These are phyloP conservation scores for Polygonum maritimum DNA, from an alignment of 148 eudicot species.

Conservation along the genomic window DNA sequence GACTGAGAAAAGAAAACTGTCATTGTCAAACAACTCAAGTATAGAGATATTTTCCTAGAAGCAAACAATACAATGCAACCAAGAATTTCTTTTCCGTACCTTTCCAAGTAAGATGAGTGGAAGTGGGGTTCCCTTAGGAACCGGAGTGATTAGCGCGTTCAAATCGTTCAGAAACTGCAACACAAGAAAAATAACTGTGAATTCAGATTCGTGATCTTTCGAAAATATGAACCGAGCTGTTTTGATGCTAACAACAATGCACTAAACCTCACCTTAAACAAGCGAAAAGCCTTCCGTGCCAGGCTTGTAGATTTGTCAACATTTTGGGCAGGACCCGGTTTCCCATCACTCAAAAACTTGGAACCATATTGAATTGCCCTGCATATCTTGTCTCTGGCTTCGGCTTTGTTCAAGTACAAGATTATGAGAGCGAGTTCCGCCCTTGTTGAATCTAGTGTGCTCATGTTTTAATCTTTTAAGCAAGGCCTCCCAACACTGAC, in stretches of 20 bases:
- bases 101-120: conserved; percentile 77
- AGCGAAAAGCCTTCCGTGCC: conserved; percentile 95
- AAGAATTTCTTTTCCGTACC: conserved; percentile 29
- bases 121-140: conserved; percentile 80
- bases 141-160: conserved; percentile 84
- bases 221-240: background rate
- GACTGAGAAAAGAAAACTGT: conserved; percentile 41
- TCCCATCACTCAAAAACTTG: conserved; percentile 79
- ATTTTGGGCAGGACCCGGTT: conserved; percentile 94
- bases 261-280: conserved; percentile 58
- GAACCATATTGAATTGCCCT: conserved; percentile 99
- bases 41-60: background rate
- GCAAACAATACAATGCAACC: background rate
- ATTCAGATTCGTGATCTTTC: conserved; percentile 3
- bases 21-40: conserved; percentile 4
- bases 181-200: background rate
- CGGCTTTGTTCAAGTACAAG: conserved; percentile 91
- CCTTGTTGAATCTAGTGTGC: conserved; percentile 62
- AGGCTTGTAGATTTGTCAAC: conserved; percentile 91
- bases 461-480: conserved; percentile 33
- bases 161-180: conserved; percentile 90
- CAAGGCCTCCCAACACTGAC: background rate
- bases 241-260: background rate
- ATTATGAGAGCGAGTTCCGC: conserved; percentile 81
- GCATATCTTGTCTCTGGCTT: conserved; percentile 98